Conservation (phyloP, 371 early-diverging fungal genomes). For the Paraphysoderma sedebokerense region DNA sequence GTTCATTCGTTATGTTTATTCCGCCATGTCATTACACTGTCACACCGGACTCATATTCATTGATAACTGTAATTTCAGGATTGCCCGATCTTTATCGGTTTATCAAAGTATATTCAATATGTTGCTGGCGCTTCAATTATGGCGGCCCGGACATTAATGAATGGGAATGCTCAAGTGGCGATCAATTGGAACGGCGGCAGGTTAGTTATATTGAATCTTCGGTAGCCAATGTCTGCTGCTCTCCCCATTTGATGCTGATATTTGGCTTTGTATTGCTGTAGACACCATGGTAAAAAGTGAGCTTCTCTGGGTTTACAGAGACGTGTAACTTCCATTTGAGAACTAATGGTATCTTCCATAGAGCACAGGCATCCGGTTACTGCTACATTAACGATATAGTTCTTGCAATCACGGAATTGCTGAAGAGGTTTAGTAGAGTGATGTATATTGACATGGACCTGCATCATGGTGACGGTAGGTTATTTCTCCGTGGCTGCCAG, state of each 20-base stretch:
- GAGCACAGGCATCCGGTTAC: slow-evolving; percentile 59
- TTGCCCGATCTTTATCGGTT: slow-evolving; percentile 48
- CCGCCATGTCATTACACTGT: too few species aligned
- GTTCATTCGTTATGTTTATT: too few species aligned
- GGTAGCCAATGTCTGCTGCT: too few species aligned
- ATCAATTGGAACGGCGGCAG: slow-evolving; percentile 84
- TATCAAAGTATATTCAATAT: slow-evolving; percentile 31
- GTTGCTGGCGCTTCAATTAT: slow-evolving; percentile 51
- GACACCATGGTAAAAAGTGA: slow-evolving; percentile 62
- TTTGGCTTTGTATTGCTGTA: too few species aligned
- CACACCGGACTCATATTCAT: too few species aligned
- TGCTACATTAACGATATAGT: slow-evolving; percentile 92
- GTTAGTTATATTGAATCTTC: too few species aligned
- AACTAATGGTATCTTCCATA: background rate
- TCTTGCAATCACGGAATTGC: slow-evolving; percentile 60
- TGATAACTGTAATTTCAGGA: too few species aligned
- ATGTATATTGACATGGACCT: slow-evolving; percentile 84
- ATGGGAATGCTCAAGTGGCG: slow-evolving; percentile 39
- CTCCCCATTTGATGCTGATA: too few species aligned
- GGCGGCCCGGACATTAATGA: slow-evolving; percentile 40
- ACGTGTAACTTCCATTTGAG: too few species aligned
- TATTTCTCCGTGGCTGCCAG: background rate
- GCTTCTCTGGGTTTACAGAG: background rate
- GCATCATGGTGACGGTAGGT: slow-evolving; percentile 82
- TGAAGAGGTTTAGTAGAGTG: slow-evolving; percentile 34